These are phyloP conservation scores for Aspergillus pseudoglaucus DNA, from an alignment of 2,329 filamentous ascomycete genomes.

Conservation along the genomic window DNA sequence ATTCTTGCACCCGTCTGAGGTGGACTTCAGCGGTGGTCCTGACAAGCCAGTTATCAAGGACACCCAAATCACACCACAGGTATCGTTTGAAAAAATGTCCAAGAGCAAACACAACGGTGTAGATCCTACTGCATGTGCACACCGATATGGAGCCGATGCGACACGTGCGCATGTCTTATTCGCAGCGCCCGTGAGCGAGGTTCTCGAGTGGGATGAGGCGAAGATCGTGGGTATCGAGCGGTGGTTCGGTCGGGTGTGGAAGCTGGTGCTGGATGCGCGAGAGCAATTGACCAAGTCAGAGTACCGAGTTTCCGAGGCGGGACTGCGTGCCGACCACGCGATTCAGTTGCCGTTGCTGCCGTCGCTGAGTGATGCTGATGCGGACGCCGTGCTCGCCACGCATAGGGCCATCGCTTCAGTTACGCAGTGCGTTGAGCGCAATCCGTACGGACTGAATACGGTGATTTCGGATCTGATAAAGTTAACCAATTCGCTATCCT, in stretches of 20 bases:
- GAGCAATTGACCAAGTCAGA: conserved; percentile 14
- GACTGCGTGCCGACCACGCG: conserved; percentile 14
- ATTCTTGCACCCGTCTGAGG: conserved; percentile 70
- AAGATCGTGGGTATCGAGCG: conserved; percentile 76
- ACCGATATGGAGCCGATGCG: conserved; percentile 72
- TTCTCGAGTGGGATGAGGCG: conserved; percentile 79
- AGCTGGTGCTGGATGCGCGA: conserved; percentile 44
- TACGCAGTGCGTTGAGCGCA: conserved; percentile 60
- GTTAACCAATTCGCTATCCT: conserved; percentile 63
- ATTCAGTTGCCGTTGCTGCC: conserved; percentile 22
- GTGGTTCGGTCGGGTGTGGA: conserved; percentile 66
- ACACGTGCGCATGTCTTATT: conserved; percentile 84
- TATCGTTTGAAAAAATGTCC: conserved; percentile 86
- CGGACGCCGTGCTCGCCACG: conserved; percentile 55
- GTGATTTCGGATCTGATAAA: conserved; percentile 76
- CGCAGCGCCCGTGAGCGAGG: conserved; percentile 74
- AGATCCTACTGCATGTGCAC: conserved; percentile 67
- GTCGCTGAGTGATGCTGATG: conserved; percentile 29
- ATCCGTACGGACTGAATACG: conserved; percentile 74
- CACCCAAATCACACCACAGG: conserved; percentile 52
- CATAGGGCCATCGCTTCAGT: conserved; percentile 63
- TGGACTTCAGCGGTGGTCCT: conserved; percentile 54
- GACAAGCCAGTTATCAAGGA: conserved; percentile 55
- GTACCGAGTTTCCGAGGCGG: conserved; percentile 11
- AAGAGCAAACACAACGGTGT: conserved; percentile 93